These are phyloP conservation scores for Pythium sp. DNA, from an alignment of 352 stramenopile species.

Conservation along the genomic window DNA sequence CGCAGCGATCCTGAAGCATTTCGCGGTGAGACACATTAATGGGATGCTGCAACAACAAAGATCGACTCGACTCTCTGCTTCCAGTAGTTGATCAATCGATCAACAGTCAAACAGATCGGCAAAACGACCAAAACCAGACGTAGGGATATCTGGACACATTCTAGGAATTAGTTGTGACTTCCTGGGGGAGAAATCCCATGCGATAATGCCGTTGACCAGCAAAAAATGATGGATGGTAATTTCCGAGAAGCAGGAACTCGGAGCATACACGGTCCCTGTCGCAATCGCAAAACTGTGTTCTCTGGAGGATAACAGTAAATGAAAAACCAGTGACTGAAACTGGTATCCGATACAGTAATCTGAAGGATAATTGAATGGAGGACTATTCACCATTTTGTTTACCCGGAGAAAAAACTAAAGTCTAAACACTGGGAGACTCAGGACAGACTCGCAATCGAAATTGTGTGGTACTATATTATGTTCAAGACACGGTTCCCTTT, in stretches of 20 bases:
- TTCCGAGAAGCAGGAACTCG: not conserved
- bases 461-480: no score
- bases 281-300: not conserved
- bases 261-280: not conserved
- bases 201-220: not conserved
- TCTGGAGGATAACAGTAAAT: not conserved
- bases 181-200: not conserved
- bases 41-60: not conserved
- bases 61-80: not conserved
- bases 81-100: not conserved
- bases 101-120: no score
- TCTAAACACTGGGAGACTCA: not conserved
- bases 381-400: no score
- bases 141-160: no score
- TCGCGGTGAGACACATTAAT: not conserved
- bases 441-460: not conserved
- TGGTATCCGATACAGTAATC: not conserved
- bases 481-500: no score
- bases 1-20: not conserved
- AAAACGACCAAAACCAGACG: no score
- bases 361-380: not conserved
- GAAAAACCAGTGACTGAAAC: not conserved
- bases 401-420: no score
- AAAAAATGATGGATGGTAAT: not conserved
- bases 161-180: not conserved